Evolutionary conservation across 352 stramenopile genomes (phyloP).

Genomic region (Pythium diclinum): DNA sequence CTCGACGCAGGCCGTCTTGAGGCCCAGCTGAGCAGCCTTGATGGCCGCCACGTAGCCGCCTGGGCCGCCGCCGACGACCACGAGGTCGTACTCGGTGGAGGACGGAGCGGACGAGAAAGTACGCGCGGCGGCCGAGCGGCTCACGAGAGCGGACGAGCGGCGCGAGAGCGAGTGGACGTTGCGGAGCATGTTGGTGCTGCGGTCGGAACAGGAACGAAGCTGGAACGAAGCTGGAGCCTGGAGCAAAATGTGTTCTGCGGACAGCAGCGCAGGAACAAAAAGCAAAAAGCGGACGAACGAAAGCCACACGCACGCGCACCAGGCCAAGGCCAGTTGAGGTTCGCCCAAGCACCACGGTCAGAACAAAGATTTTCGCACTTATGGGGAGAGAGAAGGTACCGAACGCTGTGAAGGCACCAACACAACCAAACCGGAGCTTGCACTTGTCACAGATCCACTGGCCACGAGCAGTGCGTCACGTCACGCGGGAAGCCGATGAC

Average conservation of each 20-base stretch:
- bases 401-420: not conserved
- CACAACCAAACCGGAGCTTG: not conserved
- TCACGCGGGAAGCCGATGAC: not conserved
- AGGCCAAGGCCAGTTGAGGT: constrained; percentile 4
- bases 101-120: constrained; percentile 46
- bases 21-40: constrained; percentile 96
- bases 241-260: not conserved
- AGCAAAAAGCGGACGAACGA: not conserved
- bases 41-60: constrained; percentile 99
- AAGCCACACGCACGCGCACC: constrained; percentile 14
- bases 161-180: constrained; percentile 32
- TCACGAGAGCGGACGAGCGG: constrained; percentile 35
- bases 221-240: not conserved
- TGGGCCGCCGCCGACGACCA: constrained; percentile 94
- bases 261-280: not conserved
- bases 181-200: constrained; percentile 31
- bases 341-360: constrained; percentile 18
- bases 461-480: constrained; percentile 12
- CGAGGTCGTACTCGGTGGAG: constrained; percentile 69
- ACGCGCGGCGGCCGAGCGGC: constrained; percentile 28
- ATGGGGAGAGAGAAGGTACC: not conserved
- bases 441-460: constrained; percentile 8
- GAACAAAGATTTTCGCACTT: constrained; percentile 15
- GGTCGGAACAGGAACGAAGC: constrained; percentile 3
- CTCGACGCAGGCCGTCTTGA: constrained; percentile 99